These are phyloP conservation scores for Suillus brevipes DNA, from an alignment of 768 basidiomycete genomes.

Conservation along the genomic window DNA sequence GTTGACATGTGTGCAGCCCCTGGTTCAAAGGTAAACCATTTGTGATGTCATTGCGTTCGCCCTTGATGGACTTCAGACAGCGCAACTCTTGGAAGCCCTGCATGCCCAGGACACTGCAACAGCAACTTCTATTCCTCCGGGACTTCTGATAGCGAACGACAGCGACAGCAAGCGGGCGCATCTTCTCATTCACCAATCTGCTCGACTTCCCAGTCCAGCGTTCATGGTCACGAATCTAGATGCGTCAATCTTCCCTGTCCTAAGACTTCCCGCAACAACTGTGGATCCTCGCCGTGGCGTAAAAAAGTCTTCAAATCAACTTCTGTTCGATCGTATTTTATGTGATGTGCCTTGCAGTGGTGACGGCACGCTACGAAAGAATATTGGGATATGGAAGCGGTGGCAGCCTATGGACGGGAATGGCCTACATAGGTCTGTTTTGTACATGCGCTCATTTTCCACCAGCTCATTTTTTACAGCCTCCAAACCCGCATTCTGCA, in stretches of 20 bases:
- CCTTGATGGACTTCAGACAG: slow-evolving; percentile 56
- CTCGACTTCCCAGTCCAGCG: slow-evolving; percentile 86
- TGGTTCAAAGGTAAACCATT: slow-evolving; percentile 76
- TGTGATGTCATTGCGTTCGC: not conserved
- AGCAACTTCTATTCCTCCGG: slow-evolving; percentile 69
- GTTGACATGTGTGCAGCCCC: slow-evolving; percentile 99
- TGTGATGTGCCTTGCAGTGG: slow-evolving; percentile 98
- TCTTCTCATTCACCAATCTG: slow-evolving; percentile 96
- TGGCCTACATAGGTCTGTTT: slow-evolving; percentile 77
- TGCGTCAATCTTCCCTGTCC: slow-evolving; percentile 79
- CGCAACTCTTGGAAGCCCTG: slow-evolving; percentile 93
- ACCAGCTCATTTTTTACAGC: slow-evolving; percentile 41
- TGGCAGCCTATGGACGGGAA: slow-evolving; percentile 92
- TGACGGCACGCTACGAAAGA: slow-evolving; percentile 95
- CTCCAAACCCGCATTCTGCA: slow-evolving; percentile 90
- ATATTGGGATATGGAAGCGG: slow-evolving; percentile 89
- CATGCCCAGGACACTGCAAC: slow-evolving; percentile 74
- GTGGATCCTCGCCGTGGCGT: slow-evolving; percentile 31
- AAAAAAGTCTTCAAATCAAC: slow-evolving; percentile 43
- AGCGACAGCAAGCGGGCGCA: slow-evolving; percentile 92
- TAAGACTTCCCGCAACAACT: slow-evolving; percentile 43
- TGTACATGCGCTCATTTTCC: not conserved
- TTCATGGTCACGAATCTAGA: slow-evolving; percentile 97
- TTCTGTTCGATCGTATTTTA: slow-evolving; percentile 90
- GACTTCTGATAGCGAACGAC: slow-evolving; percentile 93